phyloP scores from a whole-genome alignment of 2,329 filamentous ascomycete species.

The Periconia sp. region DNA sequence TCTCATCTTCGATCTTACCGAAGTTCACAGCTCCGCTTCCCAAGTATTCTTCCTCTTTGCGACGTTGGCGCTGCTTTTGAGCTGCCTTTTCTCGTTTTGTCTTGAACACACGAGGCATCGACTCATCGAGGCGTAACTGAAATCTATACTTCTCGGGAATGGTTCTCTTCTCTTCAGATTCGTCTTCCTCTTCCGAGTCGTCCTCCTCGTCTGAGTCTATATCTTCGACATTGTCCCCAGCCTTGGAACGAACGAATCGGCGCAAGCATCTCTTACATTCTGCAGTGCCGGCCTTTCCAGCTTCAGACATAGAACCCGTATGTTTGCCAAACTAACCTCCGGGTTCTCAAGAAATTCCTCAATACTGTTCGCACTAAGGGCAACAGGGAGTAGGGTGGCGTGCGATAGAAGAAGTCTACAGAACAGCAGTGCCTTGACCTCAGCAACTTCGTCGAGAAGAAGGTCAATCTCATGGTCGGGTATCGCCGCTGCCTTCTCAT shows the following conservation, averaged over 20 bases:
- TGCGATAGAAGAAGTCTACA: conserved; percentile 52
- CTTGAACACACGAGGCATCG: conserved; percentile 21
- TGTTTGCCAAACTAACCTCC: conserved; percentile 46
- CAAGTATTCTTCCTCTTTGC: conserved; percentile 1
- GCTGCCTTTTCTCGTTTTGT: conserved; percentile 38
- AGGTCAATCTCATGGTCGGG: conserved; percentile 48
- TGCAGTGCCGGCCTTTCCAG: conserved; percentile 53
- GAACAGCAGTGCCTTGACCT: conserved; percentile 54
- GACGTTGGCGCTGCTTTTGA: conserved; percentile 13
- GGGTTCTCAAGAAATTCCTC: conserved; percentile 49
- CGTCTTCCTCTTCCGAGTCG: conserved; percentile 11
- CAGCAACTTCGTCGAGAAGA: conserved; percentile 49
- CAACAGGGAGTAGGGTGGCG: conserved; percentile 49
- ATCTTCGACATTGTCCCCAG: conserved; percentile 15
- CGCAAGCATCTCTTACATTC: conserved; percentile 55
- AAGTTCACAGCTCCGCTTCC: conserved; percentile 36
- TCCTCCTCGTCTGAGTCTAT: conserved; percentile 27
- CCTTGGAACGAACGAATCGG: conserved; percentile 49
- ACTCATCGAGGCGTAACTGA: conserved; percentile 7
- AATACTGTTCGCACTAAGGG: conserved; percentile 48
- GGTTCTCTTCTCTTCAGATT: conserved; percentile 3
- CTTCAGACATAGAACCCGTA: conserved; percentile 52
- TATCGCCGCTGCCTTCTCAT: conserved; percentile 42
- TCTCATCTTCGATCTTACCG: conserved; percentile 39
- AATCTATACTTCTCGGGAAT: conserved; percentile 5